phyloP scores from a whole-genome alignment of 2,329 filamentous ascomycete species.

The Aspergillus luchuensis region DNA sequence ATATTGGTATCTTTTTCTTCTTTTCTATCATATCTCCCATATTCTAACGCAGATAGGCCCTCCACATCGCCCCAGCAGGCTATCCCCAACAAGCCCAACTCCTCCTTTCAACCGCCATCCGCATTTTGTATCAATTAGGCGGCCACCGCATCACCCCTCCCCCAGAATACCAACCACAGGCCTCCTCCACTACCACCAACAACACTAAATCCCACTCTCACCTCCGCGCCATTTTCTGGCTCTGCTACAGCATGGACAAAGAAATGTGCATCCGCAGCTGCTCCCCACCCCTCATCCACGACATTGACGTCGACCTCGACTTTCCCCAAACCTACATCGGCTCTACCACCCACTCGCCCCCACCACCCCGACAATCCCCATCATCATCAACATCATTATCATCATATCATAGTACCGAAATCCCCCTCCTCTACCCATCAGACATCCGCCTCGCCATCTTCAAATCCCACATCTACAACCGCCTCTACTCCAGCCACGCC shows the following conservation, averaged over 20 bases:
- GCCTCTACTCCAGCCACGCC: constrained; percentile 24
- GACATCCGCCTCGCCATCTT: constrained; percentile 28
- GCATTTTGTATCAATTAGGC: constrained; percentile 26
- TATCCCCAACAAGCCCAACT: constrained; percentile 26
- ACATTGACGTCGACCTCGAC: constrained; percentile 26
- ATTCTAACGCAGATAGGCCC: constrained; percentile 13
- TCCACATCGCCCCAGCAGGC: constrained; percentile 27
- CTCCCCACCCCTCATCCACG: constrained; percentile 27
- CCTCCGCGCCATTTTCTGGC: constrained; percentile 29
- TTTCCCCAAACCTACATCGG: constrained; percentile 24
- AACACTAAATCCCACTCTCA: constrained; percentile 3
- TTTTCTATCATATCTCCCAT: not conserved
- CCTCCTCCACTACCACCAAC: not conserved
- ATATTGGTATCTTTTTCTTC: constrained; percentile 22
- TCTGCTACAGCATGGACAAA: constrained; percentile 28
- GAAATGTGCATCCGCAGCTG: constrained; percentile 26
- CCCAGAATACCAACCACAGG: not conserved
- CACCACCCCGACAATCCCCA: not conserved
- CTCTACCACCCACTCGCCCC: not conserved
- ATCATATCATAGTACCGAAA: constrained; percentile 16
- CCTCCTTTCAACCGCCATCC: constrained; percentile 26
- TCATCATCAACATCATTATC: constrained; percentile 1
- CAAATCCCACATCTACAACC: constrained; percentile 26
- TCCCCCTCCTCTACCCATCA: constrained; percentile 26
- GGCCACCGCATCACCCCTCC: constrained; percentile 11